phyloP scores from a whole-genome alignment of 2,329 filamentous ascomycete genomes.

The Microdochium bolleyi region DNA sequence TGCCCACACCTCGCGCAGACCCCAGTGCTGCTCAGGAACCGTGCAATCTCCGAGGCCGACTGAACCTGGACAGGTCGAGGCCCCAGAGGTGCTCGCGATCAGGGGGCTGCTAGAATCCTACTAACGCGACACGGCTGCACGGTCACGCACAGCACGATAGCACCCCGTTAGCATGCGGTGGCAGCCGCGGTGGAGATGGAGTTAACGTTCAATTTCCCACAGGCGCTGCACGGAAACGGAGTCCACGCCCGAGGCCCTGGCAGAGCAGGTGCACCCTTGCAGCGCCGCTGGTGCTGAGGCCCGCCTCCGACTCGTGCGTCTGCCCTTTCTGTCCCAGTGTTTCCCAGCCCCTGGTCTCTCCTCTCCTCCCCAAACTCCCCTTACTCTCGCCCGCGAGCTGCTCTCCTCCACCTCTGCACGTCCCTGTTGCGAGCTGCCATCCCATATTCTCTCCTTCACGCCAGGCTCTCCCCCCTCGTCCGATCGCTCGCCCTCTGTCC shows the following conservation, averaged over 20 bases:
- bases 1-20: not conserved
- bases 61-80: not conserved
- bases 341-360: not conserved
- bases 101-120: not conserved
- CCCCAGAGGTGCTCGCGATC: not conserved
- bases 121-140: not conserved
- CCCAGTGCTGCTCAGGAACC: not conserved
- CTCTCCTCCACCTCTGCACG: not conserved
- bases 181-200: not conserved
- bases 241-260: too few relatives aligned
- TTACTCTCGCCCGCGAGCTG: not conserved
- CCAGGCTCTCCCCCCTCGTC: not conserved
- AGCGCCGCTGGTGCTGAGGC: too few relatives aligned
- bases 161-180: not conserved
- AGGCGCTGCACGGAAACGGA: too few relatives aligned
- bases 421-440: not conserved
- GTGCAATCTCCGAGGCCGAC: not conserved
- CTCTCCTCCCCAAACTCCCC: not conserved
- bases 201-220: too few relatives aligned
- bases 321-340: too few relatives aligned
- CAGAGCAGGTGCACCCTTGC: too few relatives aligned
- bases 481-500: not conserved
- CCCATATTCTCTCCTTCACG: not conserved
- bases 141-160: not conserved
- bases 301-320: too few relatives aligned